Evolutionary conservation across 148 eudicot genomes (phyloP).

Genomic region (Chenopodium suecicum): DNA sequence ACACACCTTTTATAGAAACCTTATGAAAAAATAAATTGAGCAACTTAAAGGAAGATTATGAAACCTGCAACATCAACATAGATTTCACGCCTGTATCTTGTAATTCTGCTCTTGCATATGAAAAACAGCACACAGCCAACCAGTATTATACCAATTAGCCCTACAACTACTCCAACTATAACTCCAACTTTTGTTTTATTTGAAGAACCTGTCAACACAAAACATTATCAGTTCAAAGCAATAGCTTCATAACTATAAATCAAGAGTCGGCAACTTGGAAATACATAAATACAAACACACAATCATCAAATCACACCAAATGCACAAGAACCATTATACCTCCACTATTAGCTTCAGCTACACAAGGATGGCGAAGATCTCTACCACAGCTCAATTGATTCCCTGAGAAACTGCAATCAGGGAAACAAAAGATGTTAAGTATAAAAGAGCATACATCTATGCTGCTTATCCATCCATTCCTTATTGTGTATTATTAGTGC

Average conservation of each 20-base stretch:
- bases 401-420: slow-evolving; percentile 69
- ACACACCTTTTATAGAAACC: background rate
- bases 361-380: slow-evolving; percentile 48
- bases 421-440: slow-evolving; percentile 19
- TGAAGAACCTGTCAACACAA: slow-evolving; percentile 52
- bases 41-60: slow-evolving; percentile 6
- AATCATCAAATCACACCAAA: background rate
- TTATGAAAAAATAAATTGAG: slow-evolving; percentile 1
- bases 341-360: slow-evolving; percentile 45
- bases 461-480: background rate
- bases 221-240: slow-evolving; percentile 19
- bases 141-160: slow-evolving; percentile 47
- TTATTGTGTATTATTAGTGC: background rate
- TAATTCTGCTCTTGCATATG: slow-evolving; percentile 56
- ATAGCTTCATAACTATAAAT: slow-evolving; percentile 1
- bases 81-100: slow-evolving; percentile 66
- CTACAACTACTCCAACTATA: slow-evolving; percentile 63
- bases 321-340: slow-evolving; percentile 11
- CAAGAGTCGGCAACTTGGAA: background rate
- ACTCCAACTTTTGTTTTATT: slow-evolving; percentile 57
- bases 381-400: slow-evolving; percentile 74
- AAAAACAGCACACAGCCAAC: slow-evolving; percentile 55
- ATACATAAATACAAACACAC: background rate
- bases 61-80: slow-evolving; percentile 93
- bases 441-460: slow-evolving; percentile 1